A percentile compares a stretch with the other conserved stretches of the same genome.
Conservation (phyloP, 495 filamentous ascomycete species). For the Margaritispora aquatica region DNA sequence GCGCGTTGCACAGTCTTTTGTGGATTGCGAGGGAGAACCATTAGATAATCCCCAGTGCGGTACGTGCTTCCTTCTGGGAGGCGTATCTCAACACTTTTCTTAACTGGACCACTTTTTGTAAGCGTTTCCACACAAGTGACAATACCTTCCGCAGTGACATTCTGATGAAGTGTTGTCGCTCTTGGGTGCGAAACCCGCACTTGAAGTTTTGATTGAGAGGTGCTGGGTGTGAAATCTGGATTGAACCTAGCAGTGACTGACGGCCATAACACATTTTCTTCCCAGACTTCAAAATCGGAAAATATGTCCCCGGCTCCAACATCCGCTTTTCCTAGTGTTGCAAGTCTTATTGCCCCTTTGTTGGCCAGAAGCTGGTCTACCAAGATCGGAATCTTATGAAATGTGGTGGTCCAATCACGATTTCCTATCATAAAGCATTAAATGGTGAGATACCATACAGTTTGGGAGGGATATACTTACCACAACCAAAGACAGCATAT, state of each 20-base stretch:
- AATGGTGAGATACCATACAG: too few relatives aligned
- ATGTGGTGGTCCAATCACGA: constrained; percentile 60
- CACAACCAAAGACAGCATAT: constrained; percentile 61
- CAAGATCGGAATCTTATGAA: constrained; percentile 61
- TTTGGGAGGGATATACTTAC: too few relatives aligned
- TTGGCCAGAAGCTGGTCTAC: constrained; percentile 45
- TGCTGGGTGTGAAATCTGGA: not conserved
- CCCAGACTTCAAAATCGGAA: constrained; percentile 65
- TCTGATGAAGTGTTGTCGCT: too few relatives aligned
- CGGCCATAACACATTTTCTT: constrained; percentile 60
- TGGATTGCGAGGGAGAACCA: too few relatives aligned
- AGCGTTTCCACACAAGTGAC: too few relatives aligned
- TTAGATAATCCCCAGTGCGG: too few relatives aligned
- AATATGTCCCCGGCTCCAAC: constrained; percentile 33
- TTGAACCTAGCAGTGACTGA: constrained; percentile 12
- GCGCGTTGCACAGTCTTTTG: too few relatives aligned
- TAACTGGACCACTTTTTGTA: constrained; percentile 42
- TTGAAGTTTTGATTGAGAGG: too few relatives aligned
- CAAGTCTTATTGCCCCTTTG: constrained; percentile 46
- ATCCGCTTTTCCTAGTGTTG: constrained; percentile 49
- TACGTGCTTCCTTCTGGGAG: constrained; percentile 60
- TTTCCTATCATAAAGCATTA: too few relatives aligned
- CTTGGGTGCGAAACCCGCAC: too few relatives aligned
- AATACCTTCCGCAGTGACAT: too few relatives aligned
- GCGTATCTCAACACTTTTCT: constrained; percentile 58